Conservation (phyloP, 23 red algal genomes). For the Gracilaria gracilis region DNA sequence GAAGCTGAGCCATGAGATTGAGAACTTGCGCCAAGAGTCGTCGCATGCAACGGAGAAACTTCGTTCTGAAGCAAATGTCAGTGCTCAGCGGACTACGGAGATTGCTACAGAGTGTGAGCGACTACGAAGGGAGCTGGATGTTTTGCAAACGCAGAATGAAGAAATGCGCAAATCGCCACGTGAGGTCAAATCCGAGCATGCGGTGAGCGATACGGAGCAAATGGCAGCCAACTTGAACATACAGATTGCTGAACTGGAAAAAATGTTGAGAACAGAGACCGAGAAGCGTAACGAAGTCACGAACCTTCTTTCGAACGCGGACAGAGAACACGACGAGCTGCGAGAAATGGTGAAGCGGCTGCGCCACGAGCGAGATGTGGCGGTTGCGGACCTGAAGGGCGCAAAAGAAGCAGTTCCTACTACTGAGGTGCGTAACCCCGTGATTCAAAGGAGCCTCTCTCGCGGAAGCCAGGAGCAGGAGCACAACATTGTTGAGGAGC, state of each 20-base stretch:
- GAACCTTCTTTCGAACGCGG: conserved; percentile 39
- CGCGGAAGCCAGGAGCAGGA: background rate
- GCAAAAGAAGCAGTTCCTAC: conserved; percentile 20
- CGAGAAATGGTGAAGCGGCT: conserved; percentile 64
- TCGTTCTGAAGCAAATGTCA: background rate
- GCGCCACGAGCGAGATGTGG: conserved; percentile 50
- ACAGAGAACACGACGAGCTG: conserved; percentile 62
- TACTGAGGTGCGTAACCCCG: conserved; percentile 29
- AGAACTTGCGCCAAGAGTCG: background rate
- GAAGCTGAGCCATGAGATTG: conserved; percentile 5
- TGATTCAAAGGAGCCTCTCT: conserved; percentile 36
- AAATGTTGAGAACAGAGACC: conserved; percentile 32
- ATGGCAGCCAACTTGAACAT: conserved; percentile 16
- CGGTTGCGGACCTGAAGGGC: conserved; percentile 21
- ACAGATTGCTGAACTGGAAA: conserved; percentile 42
- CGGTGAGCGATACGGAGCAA: conserved; percentile 12
- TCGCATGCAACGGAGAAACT: conserved; percentile 7
- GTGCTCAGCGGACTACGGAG: background rate
- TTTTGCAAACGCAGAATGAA: conserved; percentile 37
- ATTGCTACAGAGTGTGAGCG: conserved; percentile 2
- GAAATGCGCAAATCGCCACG: conserved; percentile 47
- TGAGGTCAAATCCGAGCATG: conserved; percentile 30
- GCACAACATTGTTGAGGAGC: conserved; percentile 29
- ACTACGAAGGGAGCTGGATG: conserved; percentile 10
- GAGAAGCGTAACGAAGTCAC: conserved; percentile 48